phyloP scores from a whole-genome alignment of 306 rosid genomes.

The Cicer judaicum region DNA sequence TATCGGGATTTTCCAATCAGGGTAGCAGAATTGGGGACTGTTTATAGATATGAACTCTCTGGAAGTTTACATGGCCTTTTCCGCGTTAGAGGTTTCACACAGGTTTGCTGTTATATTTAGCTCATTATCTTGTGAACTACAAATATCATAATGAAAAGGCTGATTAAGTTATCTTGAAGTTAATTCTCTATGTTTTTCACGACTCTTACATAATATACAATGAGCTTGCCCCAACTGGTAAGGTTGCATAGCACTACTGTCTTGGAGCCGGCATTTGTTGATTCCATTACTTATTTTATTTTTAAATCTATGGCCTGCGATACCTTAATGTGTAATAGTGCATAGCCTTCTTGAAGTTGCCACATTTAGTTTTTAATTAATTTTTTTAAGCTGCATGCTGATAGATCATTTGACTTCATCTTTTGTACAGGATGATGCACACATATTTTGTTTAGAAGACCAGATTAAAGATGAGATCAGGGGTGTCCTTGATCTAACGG shows the following conservation, averaged over 20 bases:
- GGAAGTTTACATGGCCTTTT: constrained; percentile 98
- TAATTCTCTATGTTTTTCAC: constrained; percentile 12
- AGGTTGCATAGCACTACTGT: constrained; percentile 22
- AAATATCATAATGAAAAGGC: background rate
- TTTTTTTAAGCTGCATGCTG: constrained; percentile 18
- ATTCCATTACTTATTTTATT: constrained; percentile 1
- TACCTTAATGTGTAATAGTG: constrained; percentile 26
- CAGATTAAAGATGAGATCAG: constrained; percentile 94
- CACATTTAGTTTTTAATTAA: constrained; percentile 21
- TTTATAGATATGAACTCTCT: constrained; percentile 92
- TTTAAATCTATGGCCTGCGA: constrained; percentile 10
- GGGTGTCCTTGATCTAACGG: constrained; percentile 95
- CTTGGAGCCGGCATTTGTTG: constrained; percentile 1
- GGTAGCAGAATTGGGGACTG: constrained; percentile 96
- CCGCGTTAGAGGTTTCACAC: constrained; percentile 97
- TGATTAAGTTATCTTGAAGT: constrained; percentile 9
- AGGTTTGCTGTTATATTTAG: constrained; percentile 56
- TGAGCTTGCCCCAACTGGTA: background rate
- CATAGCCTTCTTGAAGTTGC: constrained; percentile 7
- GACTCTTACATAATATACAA: background rate
- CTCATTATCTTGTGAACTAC: constrained; percentile 37
- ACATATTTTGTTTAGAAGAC: constrained; percentile 90
- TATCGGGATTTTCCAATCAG: constrained; percentile 88
- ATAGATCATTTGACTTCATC: constrained; percentile 41
- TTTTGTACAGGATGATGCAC: constrained; percentile 92